Conservation (phyloP, 352 stramenopile species). For the Elongisporangium senticosum region DNA sequence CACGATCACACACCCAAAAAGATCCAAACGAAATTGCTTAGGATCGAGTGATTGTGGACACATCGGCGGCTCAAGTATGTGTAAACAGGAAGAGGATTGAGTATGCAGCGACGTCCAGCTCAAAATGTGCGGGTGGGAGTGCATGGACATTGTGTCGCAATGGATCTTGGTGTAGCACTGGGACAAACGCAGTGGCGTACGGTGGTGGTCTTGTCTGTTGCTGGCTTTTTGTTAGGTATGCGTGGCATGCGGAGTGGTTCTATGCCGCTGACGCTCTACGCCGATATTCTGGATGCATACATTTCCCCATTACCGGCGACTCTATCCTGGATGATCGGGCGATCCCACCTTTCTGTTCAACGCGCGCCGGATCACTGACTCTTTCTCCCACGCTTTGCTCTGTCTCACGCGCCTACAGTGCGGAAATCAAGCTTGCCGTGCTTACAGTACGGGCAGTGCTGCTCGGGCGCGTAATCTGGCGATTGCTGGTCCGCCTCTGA, state of each 20-base stretch:
- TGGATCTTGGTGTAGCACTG: neutral
- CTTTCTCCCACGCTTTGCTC: neutral
- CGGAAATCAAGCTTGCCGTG: constrained; percentile 47
- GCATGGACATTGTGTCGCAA: neutral
- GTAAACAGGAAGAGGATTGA: neutral
- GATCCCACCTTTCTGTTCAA: neutral
- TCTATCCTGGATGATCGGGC: neutral
- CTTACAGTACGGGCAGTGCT: constrained; percentile 55
- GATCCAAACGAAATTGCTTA: neutral
- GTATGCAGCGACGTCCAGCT: neutral
- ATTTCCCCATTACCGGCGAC: neutral
- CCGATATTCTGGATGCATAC: neutral
- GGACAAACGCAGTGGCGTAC: neutral
- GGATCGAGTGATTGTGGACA: neutral
- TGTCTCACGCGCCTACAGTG: neutral
- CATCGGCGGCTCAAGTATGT: neutral
- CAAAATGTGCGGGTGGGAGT: neutral
- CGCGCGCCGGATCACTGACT: neutral
- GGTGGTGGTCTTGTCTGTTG: neutral
- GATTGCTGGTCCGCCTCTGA: constrained; percentile 43
- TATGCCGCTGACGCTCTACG: neutral
- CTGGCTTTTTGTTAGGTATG: neutral
- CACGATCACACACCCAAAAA: neutral
- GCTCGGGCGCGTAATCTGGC: constrained; percentile 27
- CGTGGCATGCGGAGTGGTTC: neutral